Base-by-base conservation (phyloP, 169 alveolate genomes). In the Eimeria falciformis region DNA sequence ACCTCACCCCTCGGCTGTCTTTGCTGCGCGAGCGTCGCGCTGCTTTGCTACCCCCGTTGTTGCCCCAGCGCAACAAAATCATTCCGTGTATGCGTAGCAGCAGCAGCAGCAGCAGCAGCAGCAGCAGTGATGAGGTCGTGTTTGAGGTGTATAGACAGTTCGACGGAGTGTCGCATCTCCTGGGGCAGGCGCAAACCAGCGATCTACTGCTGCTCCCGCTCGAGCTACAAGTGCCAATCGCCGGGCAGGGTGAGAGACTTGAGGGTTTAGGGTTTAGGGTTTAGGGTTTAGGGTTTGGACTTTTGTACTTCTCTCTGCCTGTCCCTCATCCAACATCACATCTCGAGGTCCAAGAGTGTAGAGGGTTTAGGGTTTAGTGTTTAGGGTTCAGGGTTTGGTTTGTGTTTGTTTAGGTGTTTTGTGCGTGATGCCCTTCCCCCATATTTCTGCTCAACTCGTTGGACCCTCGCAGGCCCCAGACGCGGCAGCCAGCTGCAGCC, bases 21-120 rank as follows among this genome's bases (percentile, higher is more conserved):
- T 45, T 87, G 58, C 62, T 87, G 85, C 45, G 87, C 47, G 92
- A 87, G 46, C 85, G 92, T 27, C 79, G 81, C 43, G 79, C 46
- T n/a, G 85, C 92, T n/a, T 86, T 87, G 47, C 56, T 87, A n/a
- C 92, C 92, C 17, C 87, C 92, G 21, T 33, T 87, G 69, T 86
- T 50, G 58, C 77, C 85, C 66, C 85, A 75, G 65, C 85, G 85
- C 66, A 75, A 75, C 65, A 14, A 40, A 21, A 40, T 75, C 7
- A 75, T 75, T 50, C 66, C 37, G 40, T 75, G 85, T 47, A 45
- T 43, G 66, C 21, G 65, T 47, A 46, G 43, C 66, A n/a, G 56
- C 65, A 45, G 85, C 58, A 69, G 82, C 82, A 71, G 82, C 82
- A 37, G 82, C 82, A 71, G 82, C 55, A 75, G 66, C 85, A 21